Conservation (phyloP, 257 asterid species). For the Buddleja alternifolia region DNA sequence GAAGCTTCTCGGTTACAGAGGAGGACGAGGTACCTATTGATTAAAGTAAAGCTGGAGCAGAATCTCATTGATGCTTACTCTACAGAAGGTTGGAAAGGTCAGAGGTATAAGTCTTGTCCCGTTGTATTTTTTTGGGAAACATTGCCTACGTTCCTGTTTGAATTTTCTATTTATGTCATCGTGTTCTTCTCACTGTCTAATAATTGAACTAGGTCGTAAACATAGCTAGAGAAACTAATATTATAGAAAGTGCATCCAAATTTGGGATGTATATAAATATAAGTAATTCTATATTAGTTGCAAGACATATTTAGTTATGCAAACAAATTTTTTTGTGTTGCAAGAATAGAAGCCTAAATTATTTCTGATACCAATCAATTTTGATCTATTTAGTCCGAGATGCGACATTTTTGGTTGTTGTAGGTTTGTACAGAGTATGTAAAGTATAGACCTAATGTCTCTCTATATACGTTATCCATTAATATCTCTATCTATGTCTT, state of each 20-base stretch:
- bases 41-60: slow-evolving; percentile 93
- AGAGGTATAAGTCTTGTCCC: slow-evolving; percentile 65
- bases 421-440: background rate
- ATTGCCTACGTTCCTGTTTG: slow-evolving; percentile 21
- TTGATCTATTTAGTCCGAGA: background rate
- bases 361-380: slow-evolving; percentile 13
- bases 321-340: background rate
- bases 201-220: background rate
- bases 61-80: slow-evolving; percentile 96
- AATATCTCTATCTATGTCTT: background rate
- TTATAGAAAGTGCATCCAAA: no score
- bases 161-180: slow-evolving; percentile 4
- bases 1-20: slow-evolving; percentile 87
- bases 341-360: background rate
- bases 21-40: slow-evolving; percentile 82
- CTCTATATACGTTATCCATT: background rate
- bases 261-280: background rate
- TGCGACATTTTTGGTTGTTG: background rate
- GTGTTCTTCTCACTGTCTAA: background rate
- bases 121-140: slow-evolving; percentile 17
- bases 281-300: background rate
- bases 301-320: background rate
- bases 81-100: slow-evolving; percentile 98
- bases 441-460: background rate
- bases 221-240: background rate